Conservation (phyloP, 371 early-diverging fungal species). For the Vairimorpha necatrix region DNA sequence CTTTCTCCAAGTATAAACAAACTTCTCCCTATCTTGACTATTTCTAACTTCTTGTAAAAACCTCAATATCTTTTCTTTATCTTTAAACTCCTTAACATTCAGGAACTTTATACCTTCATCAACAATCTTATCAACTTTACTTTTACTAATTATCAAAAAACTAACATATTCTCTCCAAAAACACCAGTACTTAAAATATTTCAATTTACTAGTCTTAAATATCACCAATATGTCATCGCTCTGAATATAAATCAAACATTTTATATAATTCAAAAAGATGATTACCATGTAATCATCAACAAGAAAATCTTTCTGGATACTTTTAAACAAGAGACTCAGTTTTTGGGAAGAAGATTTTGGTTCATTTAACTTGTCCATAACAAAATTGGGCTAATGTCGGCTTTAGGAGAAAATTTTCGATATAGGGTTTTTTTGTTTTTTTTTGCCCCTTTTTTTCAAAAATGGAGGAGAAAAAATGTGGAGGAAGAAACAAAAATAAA, state of each 20-base stretch:
- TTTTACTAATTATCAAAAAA: conserved; percentile 37
- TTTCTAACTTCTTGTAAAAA: conserved; percentile 29
- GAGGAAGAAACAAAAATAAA: too few species aligned
- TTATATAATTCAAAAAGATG: neutral
- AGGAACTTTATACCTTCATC: conserved; percentile 53
- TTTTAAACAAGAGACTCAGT: conserved; percentile 2
- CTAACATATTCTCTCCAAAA: conserved; percentile 56
- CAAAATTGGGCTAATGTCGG: too few species aligned
- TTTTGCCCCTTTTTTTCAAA: too few species aligned
- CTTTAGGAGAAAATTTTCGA: too few species aligned
- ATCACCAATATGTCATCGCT: conserved; percentile 24
- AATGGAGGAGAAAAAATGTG: too few species aligned
- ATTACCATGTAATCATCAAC: neutral
- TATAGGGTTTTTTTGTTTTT: too few species aligned
- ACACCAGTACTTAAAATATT: conserved; percentile 45
- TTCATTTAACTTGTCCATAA: neutral
- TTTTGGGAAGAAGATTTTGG: neutral
- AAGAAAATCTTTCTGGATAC: conserved; percentile 5
- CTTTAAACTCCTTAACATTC: conserved; percentile 53
- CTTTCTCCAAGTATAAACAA: neutral
- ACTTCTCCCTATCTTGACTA: neutral
- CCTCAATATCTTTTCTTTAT: conserved; percentile 47
- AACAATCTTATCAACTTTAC: conserved; percentile 42
- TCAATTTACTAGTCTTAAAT: conserved; percentile 57
- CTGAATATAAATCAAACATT: neutral